Evolutionary conservation across 441 rosid species (phyloP).

Genomic region (Breynia disticha): DNA sequence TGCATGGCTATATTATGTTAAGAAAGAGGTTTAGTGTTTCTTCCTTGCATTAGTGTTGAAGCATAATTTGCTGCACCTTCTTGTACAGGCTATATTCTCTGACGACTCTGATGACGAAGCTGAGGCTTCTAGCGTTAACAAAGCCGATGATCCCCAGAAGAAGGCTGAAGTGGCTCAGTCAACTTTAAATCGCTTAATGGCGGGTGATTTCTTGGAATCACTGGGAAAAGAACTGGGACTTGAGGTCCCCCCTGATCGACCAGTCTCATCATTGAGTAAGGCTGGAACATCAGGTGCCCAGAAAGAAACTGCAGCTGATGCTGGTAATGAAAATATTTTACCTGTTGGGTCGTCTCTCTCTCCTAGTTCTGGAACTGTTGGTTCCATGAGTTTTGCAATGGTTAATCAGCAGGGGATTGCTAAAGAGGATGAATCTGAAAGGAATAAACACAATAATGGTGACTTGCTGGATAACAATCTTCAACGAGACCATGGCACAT

Average conservation of each 20-base stretch:
- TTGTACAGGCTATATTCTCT: slow-evolving; percentile 82
- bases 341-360: slow-evolving; percentile 19
- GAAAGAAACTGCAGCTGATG: slow-evolving; percentile 24
- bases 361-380: slow-evolving; percentile 5
- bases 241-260: slow-evolving; percentile 73
- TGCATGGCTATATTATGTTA: background rate
- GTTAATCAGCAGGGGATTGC: slow-evolving; percentile 9
- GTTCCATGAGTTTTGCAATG: slow-evolving; percentile 12
- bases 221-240: slow-evolving; percentile 92
- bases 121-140: slow-evolving; percentile 26
- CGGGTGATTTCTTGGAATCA: slow-evolving; percentile 90
- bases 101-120: slow-evolving; percentile 88
- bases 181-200: slow-evolving; percentile 76
- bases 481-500: slow-evolving; percentile 13
- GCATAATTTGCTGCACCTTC: background rate
- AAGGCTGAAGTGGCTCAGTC: slow-evolving; percentile 68
- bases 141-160: slow-evolving; percentile 51
- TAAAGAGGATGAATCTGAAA: slow-evolving; percentile 10
- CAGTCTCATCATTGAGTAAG: slow-evolving; percentile 24
- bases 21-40: background rate
- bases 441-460: slow-evolving; percentile 11
- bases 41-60: background rate
- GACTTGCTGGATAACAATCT: slow-evolving; percentile 13
- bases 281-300: slow-evolving; percentile 12
- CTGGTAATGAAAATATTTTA: slow-evolving; percentile 13